A percentile compares a stretch with the other conserved stretches of the same genome.
These are phyloP conservation scores for Eimeria tenella DNA, from an alignment of 169 alveolate species.

Conservation along the genomic window DNA sequence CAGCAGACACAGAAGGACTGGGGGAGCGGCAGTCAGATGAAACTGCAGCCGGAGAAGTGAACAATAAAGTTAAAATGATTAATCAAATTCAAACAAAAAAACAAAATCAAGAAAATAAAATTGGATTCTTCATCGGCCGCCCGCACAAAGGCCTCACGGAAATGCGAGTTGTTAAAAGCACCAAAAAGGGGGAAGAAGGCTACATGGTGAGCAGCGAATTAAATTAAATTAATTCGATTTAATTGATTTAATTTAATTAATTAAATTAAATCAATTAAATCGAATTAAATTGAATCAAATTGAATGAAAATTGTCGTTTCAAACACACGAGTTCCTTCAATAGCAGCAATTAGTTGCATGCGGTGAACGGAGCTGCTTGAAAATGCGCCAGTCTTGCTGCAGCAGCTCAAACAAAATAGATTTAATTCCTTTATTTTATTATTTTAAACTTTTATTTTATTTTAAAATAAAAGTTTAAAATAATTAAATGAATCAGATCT, in stretches of 20 bases:
- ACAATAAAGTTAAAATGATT: too few relatives aligned
- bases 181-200: constrained; percentile 45
- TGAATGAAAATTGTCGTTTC: neutral
- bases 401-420: too few relatives aligned
- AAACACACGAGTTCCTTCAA: neutral
- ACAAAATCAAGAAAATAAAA: neutral
- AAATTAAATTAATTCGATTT: neutral
- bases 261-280: too few relatives aligned
- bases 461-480: too few relatives aligned
- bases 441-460: too few relatives aligned
- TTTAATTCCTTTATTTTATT: too few relatives aligned
- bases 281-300: neutral
- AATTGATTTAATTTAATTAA: too few relatives aligned
- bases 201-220: constrained; percentile 61
- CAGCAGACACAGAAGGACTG: neutral
- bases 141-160: constrained; percentile 81
- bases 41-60: neutral
- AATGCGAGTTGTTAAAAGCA: constrained; percentile 77
- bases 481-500: neutral
- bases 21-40: neutral
- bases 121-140: constrained; percentile 83
- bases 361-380: too few relatives aligned
- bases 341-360: too few relatives aligned
- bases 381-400: too few relatives aligned
- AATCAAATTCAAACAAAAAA: too few relatives aligned